phyloP scores from a whole-genome alignment of 148 eudicot species.

The Polygonum maritimum region DNA sequence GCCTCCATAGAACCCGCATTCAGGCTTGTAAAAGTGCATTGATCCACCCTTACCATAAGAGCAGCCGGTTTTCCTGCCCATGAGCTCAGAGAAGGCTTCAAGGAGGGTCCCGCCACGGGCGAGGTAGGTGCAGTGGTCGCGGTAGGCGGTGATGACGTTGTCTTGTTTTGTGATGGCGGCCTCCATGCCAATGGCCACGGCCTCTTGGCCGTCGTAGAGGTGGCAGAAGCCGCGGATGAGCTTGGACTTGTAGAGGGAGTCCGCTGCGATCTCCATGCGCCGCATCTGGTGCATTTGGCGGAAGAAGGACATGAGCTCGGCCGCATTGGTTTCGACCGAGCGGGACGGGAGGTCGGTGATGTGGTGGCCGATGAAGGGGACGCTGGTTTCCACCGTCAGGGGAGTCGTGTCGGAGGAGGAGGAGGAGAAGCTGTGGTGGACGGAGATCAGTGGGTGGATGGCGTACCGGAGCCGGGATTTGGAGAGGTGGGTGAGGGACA shows the following conservation, averaged over 20 bases:
- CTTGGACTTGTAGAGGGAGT: conserved; percentile 79
- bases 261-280: conserved; percentile 92
- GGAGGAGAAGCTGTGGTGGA: conserved; percentile 30
- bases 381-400: conserved; percentile 62
- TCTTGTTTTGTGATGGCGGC: conserved; percentile 72
- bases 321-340: conserved; percentile 40
- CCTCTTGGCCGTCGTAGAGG: conserved; percentile 93
- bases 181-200: conserved; percentile 87
- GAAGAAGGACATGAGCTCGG: conserved; percentile 68
- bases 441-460: conserved; percentile 10
- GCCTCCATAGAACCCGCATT: conserved; percentile 75
- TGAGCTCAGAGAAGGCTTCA: conserved; percentile 54
- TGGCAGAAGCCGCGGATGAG: conserved; percentile 89
- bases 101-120: conserved; percentile 67
- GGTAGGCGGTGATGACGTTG: conserved; percentile 68
- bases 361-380: conserved; percentile 79
- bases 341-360: conserved; percentile 64
- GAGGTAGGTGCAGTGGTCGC: conserved; percentile 73
- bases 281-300: conserved; percentile 66
- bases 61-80: conserved; percentile 74
- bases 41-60: conserved; percentile 95
- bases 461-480: background rate
- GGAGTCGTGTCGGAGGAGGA: conserved; percentile 19
- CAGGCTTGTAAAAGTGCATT: conserved; percentile 87
- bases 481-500: conserved; percentile 7